These are phyloP conservation scores for Penicillium lividum DNA, from an alignment of 495 filamentous ascomycete genomes.

Conservation along the genomic window DNA sequence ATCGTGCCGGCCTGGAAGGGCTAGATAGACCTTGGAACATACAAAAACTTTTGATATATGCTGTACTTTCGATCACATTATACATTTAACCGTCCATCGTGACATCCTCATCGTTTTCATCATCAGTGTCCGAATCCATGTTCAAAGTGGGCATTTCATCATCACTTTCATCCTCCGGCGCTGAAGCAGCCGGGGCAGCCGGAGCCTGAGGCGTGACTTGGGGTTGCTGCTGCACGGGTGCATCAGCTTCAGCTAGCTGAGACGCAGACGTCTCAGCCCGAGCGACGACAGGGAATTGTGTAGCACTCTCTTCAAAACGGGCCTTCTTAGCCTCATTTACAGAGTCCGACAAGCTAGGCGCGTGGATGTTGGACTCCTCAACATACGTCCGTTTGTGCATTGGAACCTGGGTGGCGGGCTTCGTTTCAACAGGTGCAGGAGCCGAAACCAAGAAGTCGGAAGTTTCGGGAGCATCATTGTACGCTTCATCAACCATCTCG, in stretches of 20 bases:
- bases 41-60: constrained; percentile 2
- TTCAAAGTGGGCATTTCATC: constrained; percentile 52
- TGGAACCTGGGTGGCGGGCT: constrained; percentile 12
- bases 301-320: constrained; percentile 30
- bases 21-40: neutral
- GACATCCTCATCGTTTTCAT: constrained; percentile 41
- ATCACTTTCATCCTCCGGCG: constrained; percentile 44
- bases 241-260: constrained; percentile 4
- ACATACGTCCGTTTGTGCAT: constrained; percentile 39
- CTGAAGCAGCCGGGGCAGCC: constrained; percentile 4
- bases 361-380: constrained; percentile 26
- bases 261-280: constrained; percentile 9
- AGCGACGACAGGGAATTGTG: constrained; percentile 16
- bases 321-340: constrained; percentile 31
- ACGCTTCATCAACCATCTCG: constrained; percentile 23
- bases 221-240: constrained; percentile 11
- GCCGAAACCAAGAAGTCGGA: constrained; percentile 32
- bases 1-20: neutral
- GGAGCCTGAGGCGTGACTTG: constrained; percentile 13
- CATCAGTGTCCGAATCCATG: constrained; percentile 49
- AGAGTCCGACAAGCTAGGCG: constrained; percentile 2
- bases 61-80: neutral
- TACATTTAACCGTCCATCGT: constrained; percentile 31
- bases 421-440: constrained; percentile 18
- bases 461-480: constrained; percentile 17